These are phyloP conservation scores for Posidonia oceanica DNA, from an alignment of 116 monocot species.

Conservation along the genomic window DNA sequence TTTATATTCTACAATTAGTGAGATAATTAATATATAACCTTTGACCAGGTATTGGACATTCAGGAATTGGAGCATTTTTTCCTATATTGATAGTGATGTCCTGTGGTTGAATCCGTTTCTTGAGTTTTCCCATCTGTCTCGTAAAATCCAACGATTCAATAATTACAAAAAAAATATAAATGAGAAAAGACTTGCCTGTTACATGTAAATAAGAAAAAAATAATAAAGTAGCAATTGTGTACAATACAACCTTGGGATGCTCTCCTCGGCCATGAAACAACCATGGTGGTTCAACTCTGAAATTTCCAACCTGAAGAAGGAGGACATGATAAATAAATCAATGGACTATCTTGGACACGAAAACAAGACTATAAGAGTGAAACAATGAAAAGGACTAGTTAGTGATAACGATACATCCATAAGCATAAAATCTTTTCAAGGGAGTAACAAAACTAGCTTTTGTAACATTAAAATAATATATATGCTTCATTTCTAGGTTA, in stretches of 20 bases:
- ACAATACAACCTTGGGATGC: conserved; percentile 78
- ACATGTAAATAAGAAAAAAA: conserved; percentile 1
- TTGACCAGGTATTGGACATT: conserved; percentile 90
- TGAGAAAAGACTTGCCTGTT: background rate
- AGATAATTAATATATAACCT: conserved; percentile 29
- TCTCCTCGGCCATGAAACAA: conserved; percentile 99
- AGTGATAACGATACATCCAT: too few relatives aligned
- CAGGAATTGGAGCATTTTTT: conserved; percentile 67
- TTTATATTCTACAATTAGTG: too few relatives aligned
- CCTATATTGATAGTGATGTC: too few relatives aligned
- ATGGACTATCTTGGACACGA: too few relatives aligned
- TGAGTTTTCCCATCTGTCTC: conserved; percentile 91
- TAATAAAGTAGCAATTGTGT: background rate
- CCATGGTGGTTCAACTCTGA: too few relatives aligned
- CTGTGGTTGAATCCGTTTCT: conserved; percentile 71
- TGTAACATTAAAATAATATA: too few relatives aligned
- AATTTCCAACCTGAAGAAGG: conserved; percentile 75
- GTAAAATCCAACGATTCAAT: background rate
- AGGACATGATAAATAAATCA: background rate
- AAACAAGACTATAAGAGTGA: too few relatives aligned
- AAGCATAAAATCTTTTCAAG: too few relatives aligned
- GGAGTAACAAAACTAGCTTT: too few relatives aligned
- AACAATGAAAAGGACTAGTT: too few relatives aligned
- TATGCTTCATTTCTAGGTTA: too few relatives aligned
- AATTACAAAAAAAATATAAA: background rate